These are phyloP conservation scores for Apiospora marii DNA, from an alignment of 2,329 filamentous ascomycete genomes.

Conservation along the genomic window DNA sequence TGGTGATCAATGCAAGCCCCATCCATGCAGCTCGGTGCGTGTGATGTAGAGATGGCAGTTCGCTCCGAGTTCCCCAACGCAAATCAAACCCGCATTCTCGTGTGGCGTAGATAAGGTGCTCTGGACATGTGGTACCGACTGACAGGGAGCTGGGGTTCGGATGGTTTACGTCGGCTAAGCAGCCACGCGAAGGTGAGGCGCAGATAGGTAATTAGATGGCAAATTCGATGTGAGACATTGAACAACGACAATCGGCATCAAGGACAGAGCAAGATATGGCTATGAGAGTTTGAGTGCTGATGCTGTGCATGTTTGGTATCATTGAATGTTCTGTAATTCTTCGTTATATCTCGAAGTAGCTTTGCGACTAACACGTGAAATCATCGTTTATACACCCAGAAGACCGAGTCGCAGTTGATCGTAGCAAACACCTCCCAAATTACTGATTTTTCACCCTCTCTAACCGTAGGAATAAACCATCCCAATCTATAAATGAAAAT, in stretches of 20 bases:
- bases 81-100: neutral
- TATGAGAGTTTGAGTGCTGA: neutral
- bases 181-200: neutral
- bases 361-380: neutral
- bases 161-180: neutral
- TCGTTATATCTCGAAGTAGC: constrained; percentile 13
- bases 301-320: neutral
- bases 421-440: neutral
- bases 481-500: constrained; percentile 2
- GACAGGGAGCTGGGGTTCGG: neutral
- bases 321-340: neutral
- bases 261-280: neutral
- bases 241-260: no score
- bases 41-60: neutral
- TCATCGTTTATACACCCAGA: constrained; percentile 6
- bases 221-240: neutral
- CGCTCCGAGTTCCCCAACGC: neutral
- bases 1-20: neutral
- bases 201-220: neutral
- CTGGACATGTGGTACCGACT: neutral
- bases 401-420: neutral
- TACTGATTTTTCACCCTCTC: neutral
- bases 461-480: neutral
- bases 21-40: neutral
- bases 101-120: constrained; percentile 2